A percentile compares a stretch with the other conserved stretches of the same genome.
phyloP scores from a whole-genome alignment of 2,329 filamentous ascomycete genomes.

The Trichoderma sp. region DNA sequence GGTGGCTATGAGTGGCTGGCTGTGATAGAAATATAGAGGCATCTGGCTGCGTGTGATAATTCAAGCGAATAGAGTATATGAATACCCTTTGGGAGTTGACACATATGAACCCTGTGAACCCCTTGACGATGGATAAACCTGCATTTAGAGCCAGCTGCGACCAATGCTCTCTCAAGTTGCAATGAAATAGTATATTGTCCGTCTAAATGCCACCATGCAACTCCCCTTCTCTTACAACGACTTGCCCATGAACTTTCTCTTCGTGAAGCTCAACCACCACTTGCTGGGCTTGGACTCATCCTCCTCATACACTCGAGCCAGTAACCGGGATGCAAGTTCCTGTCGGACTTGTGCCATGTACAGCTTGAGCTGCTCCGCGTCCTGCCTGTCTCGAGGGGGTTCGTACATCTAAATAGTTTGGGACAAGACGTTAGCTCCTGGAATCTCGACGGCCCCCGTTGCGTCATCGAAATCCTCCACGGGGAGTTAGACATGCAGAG shows the following conservation, averaged over 20 bases:
- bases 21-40: background rate
- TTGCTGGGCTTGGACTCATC: slow-evolving; percentile 67
- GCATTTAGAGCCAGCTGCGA: background rate
- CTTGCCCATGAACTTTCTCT: slow-evolving; percentile 99
- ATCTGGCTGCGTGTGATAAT: background rate
- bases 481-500: background rate
- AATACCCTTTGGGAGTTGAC: background rate
- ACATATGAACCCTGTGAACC: background rate
- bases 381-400: slow-evolving; percentile 78
- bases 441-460: background rate
- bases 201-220: background rate
- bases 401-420: slow-evolving; percentile 68
- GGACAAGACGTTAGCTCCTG: background rate
- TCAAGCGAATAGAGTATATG: background rate
- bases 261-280: slow-evolving; percentile 99
- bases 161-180: background rate
- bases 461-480: background rate
- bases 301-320: slow-evolving; percentile 85
- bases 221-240: slow-evolving; percentile 52
- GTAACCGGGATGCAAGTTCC: slow-evolving; percentile 77
- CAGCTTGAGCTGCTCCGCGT: slow-evolving; percentile 82
- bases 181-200: background rate
- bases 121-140: background rate
- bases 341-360: slow-evolving; percentile 92
- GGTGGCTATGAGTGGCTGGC: background rate